Conservation (phyloP, 169 alveolate genomes). For the Cryptosporidium muris region DNA sequence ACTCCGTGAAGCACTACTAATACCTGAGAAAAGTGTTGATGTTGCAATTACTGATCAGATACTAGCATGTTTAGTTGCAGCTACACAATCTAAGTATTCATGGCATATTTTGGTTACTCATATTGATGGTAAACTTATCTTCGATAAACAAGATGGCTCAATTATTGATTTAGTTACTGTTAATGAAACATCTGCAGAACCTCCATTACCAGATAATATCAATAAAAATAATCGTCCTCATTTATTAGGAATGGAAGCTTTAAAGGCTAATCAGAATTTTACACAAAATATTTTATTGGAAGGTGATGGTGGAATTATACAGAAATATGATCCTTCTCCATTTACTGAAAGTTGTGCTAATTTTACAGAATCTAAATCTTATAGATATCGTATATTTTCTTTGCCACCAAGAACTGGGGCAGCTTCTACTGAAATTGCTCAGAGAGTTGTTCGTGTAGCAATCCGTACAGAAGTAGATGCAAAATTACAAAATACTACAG, state of each 20-base stretch:
- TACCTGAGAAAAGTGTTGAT: slow-evolving; percentile 74
- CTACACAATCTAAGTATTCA: slow-evolving; percentile 88
- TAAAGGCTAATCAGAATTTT: slow-evolving; percentile 85
- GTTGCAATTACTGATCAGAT: slow-evolving; percentile 90
- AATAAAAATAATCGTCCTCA: slow-evolving; percentile 88
- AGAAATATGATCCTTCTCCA: slow-evolving; percentile 51
- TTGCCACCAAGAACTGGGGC: slow-evolving; percentile 82
- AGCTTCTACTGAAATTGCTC: slow-evolving; percentile 60
- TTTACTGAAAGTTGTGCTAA: slow-evolving; percentile 48
- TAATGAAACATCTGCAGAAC: slow-evolving; percentile 89
- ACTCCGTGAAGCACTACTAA: slow-evolving; percentile 78
- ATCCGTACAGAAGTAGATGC: slow-evolving; percentile 76
- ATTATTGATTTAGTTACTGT: slow-evolving; percentile 88
- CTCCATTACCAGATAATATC: slow-evolving; percentile 89
- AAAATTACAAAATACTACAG: slow-evolving; percentile 73
- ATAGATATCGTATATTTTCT: slow-evolving; percentile 86
- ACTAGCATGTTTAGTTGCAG: slow-evolving; percentile 87
- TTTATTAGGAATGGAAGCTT: slow-evolving; percentile 88
- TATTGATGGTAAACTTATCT: slow-evolving; percentile 84
- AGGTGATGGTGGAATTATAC: slow-evolving; percentile 33
- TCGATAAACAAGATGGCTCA: slow-evolving; percentile 91
- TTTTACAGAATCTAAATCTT: slow-evolving; percentile 80
- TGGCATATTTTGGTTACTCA: slow-evolving; percentile 88
- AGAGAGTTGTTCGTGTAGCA: slow-evolving; percentile 69
- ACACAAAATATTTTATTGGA: slow-evolving; percentile 81